Conservation (phyloP, 2,329 filamentous ascomycete genomes). For the Mariannaea sp. region DNA sequence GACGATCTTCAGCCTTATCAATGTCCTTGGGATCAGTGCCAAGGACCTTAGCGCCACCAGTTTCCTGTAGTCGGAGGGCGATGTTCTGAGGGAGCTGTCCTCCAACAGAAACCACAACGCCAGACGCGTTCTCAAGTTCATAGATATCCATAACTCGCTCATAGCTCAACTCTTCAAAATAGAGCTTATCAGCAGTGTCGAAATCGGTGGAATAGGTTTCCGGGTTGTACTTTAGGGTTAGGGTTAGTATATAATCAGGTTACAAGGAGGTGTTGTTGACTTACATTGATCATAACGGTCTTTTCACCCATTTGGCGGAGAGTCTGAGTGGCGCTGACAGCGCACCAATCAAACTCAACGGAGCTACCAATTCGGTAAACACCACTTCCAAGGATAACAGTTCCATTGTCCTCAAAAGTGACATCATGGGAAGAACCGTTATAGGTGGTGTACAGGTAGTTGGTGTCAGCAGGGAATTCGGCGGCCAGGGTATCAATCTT, state of each 20-base stretch:
- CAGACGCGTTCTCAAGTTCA: slow-evolving; percentile 82
- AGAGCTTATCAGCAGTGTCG: slow-evolving; percentile 87
- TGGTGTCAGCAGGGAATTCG: slow-evolving; percentile 92
- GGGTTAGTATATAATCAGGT: slow-evolving; percentile 14
- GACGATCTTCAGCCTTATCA: slow-evolving; percentile 95
- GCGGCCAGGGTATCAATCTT: slow-evolving; percentile 97
- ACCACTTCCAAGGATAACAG: slow-evolving; percentile 86
- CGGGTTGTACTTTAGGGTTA: slow-evolving; percentile 67
- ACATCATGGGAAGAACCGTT: slow-evolving; percentile 95
- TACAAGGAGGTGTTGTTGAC: no score
- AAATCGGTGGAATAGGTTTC: slow-evolving; percentile 85
- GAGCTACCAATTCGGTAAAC: slow-evolving; percentile 98
- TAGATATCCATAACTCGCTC: slow-evolving; percentile 99
- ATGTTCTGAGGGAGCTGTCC: slow-evolving; percentile 98
- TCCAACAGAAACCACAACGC: slow-evolving; percentile 93
- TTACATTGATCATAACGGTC: slow-evolving; percentile 94
- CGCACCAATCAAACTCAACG: slow-evolving; percentile 99
- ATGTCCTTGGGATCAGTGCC: slow-evolving; percentile 94
- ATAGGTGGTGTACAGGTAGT: slow-evolving; percentile 98
- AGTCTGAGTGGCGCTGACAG: slow-evolving; percentile 84
- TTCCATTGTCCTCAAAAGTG: slow-evolving; percentile 89
- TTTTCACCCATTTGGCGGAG: slow-evolving; percentile 89
- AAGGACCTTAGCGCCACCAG: slow-evolving; percentile 85
- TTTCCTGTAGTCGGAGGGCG: slow-evolving; percentile 89
- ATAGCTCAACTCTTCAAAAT: slow-evolving; percentile 96